A percentile compares a stretch with the other conserved stretches of the same genome.
phyloP scores from a whole-genome alignment of 805 yeast species.

The Barnettozyma populi region DNA sequence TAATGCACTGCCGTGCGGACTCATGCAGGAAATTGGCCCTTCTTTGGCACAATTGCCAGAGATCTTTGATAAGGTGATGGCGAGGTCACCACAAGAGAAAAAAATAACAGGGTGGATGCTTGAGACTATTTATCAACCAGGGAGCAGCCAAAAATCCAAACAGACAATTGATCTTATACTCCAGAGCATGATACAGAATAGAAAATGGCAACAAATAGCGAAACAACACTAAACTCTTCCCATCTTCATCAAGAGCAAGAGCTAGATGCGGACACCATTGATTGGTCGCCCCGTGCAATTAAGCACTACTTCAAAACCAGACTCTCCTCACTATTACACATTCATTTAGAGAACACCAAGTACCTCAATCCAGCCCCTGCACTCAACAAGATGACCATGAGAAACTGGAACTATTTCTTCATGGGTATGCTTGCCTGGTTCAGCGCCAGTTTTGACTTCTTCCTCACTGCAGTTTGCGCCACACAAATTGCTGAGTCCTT shows the following conservation, averaged over 20 bases:
- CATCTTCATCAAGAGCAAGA: neutral
- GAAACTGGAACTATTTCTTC: slow-evolving; percentile 52
- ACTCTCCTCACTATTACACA: slow-evolving; percentile 14
- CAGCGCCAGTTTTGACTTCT: slow-evolving; percentile 69
- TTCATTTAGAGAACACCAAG: slow-evolving; percentile 18
- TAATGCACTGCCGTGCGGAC: neutral
- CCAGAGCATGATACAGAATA: neutral
- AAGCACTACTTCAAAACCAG: slow-evolving; percentile 14
- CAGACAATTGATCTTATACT: neutral
- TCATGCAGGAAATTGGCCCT: neutral
- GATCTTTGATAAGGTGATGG: neutral
- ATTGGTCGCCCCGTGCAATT: slow-evolving; percentile 6
- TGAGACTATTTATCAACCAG: neutral
- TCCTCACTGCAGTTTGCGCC: slow-evolving; percentile 57
- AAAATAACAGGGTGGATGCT: neutral
- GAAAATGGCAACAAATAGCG: neutral
- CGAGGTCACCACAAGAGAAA: neutral
- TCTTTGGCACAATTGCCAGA: neutral
- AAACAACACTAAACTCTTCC: neutral
- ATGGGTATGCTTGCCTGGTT: slow-evolving; percentile 66
- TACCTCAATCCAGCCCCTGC: slow-evolving; percentile 40
- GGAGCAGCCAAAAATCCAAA: neutral
- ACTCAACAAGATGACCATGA: slow-evolving; percentile 30
- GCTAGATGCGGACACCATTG: slow-evolving; percentile 7
- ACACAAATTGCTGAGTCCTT: slow-evolving; percentile 45